A percentile compares a stretch with the other conserved stretches of the same genome.
phyloP scores from a whole-genome alignment of 345 rosid species.

The Aurinia saxatilis region DNA sequence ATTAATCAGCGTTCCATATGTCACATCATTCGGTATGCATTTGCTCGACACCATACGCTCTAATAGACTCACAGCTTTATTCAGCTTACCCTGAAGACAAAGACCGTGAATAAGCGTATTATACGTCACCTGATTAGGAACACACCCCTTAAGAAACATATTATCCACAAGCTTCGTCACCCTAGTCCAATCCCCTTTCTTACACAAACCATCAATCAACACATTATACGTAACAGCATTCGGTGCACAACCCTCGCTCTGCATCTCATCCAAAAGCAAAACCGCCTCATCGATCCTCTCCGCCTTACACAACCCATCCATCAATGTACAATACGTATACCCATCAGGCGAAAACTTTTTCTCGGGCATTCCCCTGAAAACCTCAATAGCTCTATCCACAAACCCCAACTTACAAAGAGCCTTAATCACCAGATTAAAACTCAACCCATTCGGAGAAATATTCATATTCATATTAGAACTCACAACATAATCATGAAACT shows the following conservation, averaged over 20 bases:
- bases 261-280: slow-evolving; percentile 87
- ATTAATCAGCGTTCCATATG: slow-evolving; percentile 70
- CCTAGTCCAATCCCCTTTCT: slow-evolving; percentile 62
- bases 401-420: slow-evolving; percentile 62
- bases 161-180: slow-evolving; percentile 84
- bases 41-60: slow-evolving; percentile 66
- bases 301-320: slow-evolving; percentile 89
- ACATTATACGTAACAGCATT: slow-evolving; percentile 55
- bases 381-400: slow-evolving; percentile 63
- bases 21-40: slow-evolving; percentile 72
- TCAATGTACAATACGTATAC: slow-evolving; percentile 81
- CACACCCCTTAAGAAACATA: slow-evolving; percentile 90
- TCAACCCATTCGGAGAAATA: slow-evolving; percentile 55
- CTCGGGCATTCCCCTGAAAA: slow-evolving; percentile 63
- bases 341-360: slow-evolving; percentile 57
- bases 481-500: slow-evolving; percentile 53
- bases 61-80: slow-evolving; percentile 79
- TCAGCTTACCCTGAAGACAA: slow-evolving; percentile 72
- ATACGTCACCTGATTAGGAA: slow-evolving; percentile 74
- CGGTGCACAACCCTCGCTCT: slow-evolving; percentile 80
- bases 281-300: slow-evolving; percentile 79
- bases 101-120: slow-evolving; percentile 83
- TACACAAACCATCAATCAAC: slow-evolving; percentile 77
- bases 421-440: slow-evolving; percentile 67
- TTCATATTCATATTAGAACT: slow-evolving; percentile 36